Evolutionary conservation across 176 grass and related monocot genomes (phyloP).

Genomic region (Miscanthus lutarioriparius): DNA sequence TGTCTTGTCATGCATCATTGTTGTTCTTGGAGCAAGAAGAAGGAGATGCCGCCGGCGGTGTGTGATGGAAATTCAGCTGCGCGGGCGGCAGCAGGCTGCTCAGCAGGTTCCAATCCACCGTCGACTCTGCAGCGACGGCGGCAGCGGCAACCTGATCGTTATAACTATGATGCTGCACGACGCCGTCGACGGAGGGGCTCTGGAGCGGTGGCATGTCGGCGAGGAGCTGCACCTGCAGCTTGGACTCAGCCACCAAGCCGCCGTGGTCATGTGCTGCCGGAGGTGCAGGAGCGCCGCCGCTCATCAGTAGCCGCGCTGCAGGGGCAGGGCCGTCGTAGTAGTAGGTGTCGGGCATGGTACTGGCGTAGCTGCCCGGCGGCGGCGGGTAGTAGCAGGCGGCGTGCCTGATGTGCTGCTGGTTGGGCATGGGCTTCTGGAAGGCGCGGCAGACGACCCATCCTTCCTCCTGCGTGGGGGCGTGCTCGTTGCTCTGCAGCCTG

Average conservation of each 20-base stretch:
- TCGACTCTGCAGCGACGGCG: slow-evolving; percentile 1
- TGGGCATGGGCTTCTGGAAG: slow-evolving; percentile 73
- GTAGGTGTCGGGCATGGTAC: not conserved
- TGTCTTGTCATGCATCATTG: not conserved
- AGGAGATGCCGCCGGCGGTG: slow-evolving; percentile 3
- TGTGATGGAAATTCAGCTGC: slow-evolving; percentile 47
- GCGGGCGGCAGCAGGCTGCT: slow-evolving; percentile 51
- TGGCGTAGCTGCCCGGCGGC: not conserved
- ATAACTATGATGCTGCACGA: not conserved
- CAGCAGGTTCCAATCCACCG: slow-evolving; percentile 51
- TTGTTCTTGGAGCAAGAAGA: slow-evolving; percentile 45
- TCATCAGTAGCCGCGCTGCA: not conserved
- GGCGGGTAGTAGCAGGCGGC: not conserved
- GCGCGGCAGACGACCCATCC: slow-evolving; percentile 98
- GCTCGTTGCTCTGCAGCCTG: slow-evolving; percentile 75
- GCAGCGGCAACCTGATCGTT: not conserved
- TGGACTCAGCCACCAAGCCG: slow-evolving; percentile 1
- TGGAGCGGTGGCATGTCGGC: slow-evolving; percentile 49
- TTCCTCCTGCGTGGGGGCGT: slow-evolving; percentile 85
- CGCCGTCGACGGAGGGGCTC: slow-evolving; percentile 22
- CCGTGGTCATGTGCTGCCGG: not conserved
- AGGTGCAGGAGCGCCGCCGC: not conserved
- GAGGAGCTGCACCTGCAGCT: slow-evolving; percentile 39
- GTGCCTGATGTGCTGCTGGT: slow-evolving; percentile 53
- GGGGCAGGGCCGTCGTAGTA: not conserved